phyloP scores from a whole-genome alignment of 768 basidiomycete genomes.

The Pilatotrama ljubarskyi region DNA sequence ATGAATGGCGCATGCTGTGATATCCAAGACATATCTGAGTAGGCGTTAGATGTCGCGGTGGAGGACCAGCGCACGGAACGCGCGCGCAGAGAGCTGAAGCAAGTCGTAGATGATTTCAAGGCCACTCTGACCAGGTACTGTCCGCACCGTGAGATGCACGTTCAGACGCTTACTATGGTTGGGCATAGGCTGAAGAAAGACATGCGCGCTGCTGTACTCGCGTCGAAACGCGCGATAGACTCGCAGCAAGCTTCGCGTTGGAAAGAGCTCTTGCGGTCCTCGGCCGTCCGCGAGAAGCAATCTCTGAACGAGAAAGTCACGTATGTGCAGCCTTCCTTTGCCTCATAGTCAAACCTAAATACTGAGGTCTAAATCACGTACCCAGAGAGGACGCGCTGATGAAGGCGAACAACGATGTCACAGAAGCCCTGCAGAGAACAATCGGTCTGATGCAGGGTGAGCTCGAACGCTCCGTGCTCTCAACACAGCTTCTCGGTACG shows the following conservation, averaged over 20 bases:
- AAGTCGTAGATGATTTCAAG: conserved; percentile 50
- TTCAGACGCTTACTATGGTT: conserved; percentile 6
- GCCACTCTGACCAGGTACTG: conserved; percentile 52
- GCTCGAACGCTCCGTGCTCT: conserved; percentile 84
- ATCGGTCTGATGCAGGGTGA: conserved; percentile 87
- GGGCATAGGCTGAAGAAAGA: conserved; percentile 56
- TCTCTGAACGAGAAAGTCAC: conserved; percentile 56
- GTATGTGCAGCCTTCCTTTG: conserved; percentile 40
- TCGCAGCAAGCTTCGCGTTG: conserved; percentile 55
- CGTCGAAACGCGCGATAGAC: conserved; percentile 76
- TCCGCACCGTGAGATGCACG: background rate
- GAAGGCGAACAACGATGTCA: conserved; percentile 87
- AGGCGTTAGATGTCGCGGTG: conserved; percentile 69
- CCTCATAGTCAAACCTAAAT: background rate
- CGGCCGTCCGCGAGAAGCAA: conserved; percentile 50
- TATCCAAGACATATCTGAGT: conserved; percentile 23
- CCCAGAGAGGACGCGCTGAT: conserved; percentile 80
- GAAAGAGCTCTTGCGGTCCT: conserved; percentile 66
- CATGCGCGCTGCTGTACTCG: conserved; percentile 64
- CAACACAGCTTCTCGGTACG: conserved; percentile 80
- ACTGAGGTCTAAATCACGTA: conserved; percentile 1
- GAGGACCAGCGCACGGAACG: conserved; percentile 70
- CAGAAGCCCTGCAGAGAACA: conserved; percentile 83
- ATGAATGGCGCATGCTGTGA: background rate
- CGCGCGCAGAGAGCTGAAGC: conserved; percentile 48